Base-by-base conservation (phyloP, 306 rosid species). In the Canavalia gladiata region DNA sequence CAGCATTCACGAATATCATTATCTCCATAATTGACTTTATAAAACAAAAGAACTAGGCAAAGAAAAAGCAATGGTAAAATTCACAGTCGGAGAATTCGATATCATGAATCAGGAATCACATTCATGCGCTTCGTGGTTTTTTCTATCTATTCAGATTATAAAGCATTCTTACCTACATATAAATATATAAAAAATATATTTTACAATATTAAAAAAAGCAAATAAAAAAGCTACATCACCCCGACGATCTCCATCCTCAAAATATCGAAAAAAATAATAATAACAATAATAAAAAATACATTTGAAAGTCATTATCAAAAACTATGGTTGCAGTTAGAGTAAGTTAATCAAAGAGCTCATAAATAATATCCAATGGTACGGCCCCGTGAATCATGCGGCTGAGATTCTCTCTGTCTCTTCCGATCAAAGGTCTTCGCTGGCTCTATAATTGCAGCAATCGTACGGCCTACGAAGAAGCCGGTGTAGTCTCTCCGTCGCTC, bases 371-470 rank as follows among this genome's bases (percentile, higher is more conserved):
- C 54, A 12, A 12, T 54, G 47, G 79, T 76, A 42, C 68, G 66
- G 58, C 57, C 78, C 68, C 73, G 3, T 58, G 70, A 58, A 79
- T 81, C 79, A 39, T 64, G 63, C 42, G 82, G 81, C 84, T 72
- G 45, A 46, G 67, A 77, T 81, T 29, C 77, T 71, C 67, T 47
- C n/a, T 31, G 74, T 51, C 63, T 58, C 57, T 58, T 51, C 45
- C 60, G 60, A 90, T 90, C 89, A 74, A 78, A 74, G 72, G 89
- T 82, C 81, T 74, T 66, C 83, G 7, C 78, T 59, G 55, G 31
- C 74, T 34, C 62, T 41, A 13, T 64, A 52, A 42, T 75, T 42
- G 31, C 65, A 66, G 8, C 80, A 28, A 28, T 12, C 34, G 39
- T 64, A 81, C 55, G 9, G 76, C 47, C 8, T 4, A 45, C 49